Evolutionary conservation across 1,284 basidiomycete species (phyloP).

Genomic region (Ustilago curta): DNA sequence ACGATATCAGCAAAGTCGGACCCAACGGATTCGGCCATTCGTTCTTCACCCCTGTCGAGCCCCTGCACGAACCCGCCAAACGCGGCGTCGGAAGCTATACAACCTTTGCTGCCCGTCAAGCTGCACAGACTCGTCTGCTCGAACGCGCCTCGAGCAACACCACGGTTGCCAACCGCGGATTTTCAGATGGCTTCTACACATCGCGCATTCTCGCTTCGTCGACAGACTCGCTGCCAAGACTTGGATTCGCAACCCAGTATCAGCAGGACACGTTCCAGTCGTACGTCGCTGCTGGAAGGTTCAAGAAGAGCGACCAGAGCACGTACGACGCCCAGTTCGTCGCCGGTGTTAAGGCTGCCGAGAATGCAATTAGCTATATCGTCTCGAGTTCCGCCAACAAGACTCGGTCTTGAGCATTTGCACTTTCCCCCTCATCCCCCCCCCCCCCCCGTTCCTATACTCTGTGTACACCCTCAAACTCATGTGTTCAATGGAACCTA

Average conservation of each 20-base stretch:
- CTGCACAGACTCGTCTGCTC: slow-evolving; percentile 10
- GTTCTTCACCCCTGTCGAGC: slow-evolving; percentile 11
- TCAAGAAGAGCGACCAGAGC: slow-evolving; percentile 18
- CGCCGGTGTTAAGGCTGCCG: slow-evolving; percentile 45
- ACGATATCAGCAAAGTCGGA: slow-evolving; percentile 21
- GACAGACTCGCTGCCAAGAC: slow-evolving; percentile 73
- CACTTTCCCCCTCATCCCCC: background rate
- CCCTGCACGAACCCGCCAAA: background rate
- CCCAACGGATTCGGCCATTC: slow-evolving; percentile 38
- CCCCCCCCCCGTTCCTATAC: slow-evolving; percentile 4
- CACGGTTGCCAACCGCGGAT: slow-evolving; percentile 70
- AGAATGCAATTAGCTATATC: slow-evolving; percentile 43
- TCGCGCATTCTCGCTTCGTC: slow-evolving; percentile 75
- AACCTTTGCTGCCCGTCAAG: slow-evolving; percentile 27
- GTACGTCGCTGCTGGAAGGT: slow-evolving; percentile 30
- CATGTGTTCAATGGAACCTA: background rate
- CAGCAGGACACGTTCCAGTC: slow-evolving; percentile 71
- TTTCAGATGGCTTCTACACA: slow-evolving; percentile 76
- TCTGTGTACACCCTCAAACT: background rate
- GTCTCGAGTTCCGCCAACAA: slow-evolving; percentile 27
- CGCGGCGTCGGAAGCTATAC: slow-evolving; percentile 35
- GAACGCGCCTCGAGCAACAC: slow-evolving; percentile 9
- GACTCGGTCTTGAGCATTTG: slow-evolving; percentile 5
- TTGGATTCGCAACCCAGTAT: slow-evolving; percentile 78
- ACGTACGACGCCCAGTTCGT: slow-evolving; percentile 47